Base-by-base conservation (phyloP, 148 eudicot genomes). In the Gaultheria prostrata region DNA sequence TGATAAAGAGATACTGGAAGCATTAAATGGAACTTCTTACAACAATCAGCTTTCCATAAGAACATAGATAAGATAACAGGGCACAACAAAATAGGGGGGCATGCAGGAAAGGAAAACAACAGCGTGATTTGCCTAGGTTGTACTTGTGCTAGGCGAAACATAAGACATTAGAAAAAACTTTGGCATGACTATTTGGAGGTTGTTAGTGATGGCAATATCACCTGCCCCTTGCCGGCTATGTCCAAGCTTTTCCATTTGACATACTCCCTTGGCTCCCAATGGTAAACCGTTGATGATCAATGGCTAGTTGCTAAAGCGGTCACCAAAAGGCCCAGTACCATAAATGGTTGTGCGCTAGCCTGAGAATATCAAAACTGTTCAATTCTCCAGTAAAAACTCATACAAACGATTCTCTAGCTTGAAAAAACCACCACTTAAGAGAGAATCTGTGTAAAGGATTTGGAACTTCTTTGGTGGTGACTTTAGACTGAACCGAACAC, bases 341-440 rank as follows among this genome's bases (percentile, higher is more conserved):
- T 92, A 77, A 96, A 94, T 21, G 99, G 99, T 21, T 96, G 99
- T 26, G 98, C 98, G 57, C 99, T 96, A 32, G 97, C 99, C 99
- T 96, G 95, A 49, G 85, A 79, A 6, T 28, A 20, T 24, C 28
- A 30, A 53, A 39, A 6, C 7, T 14, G 35, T 57, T 80, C 12
- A 72, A 43, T 11, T n/a, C 46, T 50, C 24, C 8, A 11, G 67
- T 61, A 61, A 61, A 61, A n/a, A 61, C 67, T 61, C 26, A 61
- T 61, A 2, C 67, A 3, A 8, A 26, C 24, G 28, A 61, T 61
- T n/a, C 65, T 57, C 26, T 57, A 57, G 10, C 65, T 57, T 21
- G 65, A 57, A 57, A 61, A 17, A 20, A 15, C 57, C 57, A 54
- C 5, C 57, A 54, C 21, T 17, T 54, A 54, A 54, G 18, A 54